Percentiles rank a stretch among this genome's conserved stretches.
phyloP scores from a whole-genome alignment of 208 protist species.

The Perkinsela sp. region DNA sequence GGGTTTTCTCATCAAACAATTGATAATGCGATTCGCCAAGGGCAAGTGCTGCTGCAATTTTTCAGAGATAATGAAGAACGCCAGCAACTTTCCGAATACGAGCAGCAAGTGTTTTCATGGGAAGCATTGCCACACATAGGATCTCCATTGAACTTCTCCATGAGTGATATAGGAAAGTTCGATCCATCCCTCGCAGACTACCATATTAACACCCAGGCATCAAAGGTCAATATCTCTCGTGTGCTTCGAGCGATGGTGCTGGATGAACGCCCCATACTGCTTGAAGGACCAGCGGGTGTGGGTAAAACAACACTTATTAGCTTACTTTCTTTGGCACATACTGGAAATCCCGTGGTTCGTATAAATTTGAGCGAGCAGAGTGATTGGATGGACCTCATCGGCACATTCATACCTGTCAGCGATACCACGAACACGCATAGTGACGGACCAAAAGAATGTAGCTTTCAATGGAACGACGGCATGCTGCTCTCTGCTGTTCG shows the following conservation, averaged over 20 bases:
- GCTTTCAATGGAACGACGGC: slow-evolving; percentile 93
- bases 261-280: slow-evolving; percentile 70
- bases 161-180: no score
- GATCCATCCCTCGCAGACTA: background rate
- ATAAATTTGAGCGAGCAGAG: slow-evolving; percentile 99
- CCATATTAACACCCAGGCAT: background rate
- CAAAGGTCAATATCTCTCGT: background rate
- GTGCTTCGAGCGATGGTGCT: background rate
- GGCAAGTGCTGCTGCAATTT: background rate
- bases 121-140: background rate
- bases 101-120: background rate
- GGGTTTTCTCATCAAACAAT: background rate
- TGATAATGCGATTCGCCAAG: background rate
- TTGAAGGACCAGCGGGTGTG: slow-evolving; percentile 88
- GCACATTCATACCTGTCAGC: slow-evolving; percentile 39
- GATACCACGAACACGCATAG: background rate
- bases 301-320: slow-evolving; percentile 95
- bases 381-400: slow-evolving; percentile 94
- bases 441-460: slow-evolving; percentile 16
- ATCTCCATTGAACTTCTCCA: background rate
- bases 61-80: background rate
- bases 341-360: slow-evolving; percentile 71
- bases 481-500: slow-evolving; percentile 79
- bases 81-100: background rate
- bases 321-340: slow-evolving; percentile 58